Evolutionary conservation across 2,329 filamentous ascomycete genomes (phyloP), one percentile per base, ranked within the genome.

Genomic region (Trichophyton simii): DNA sequence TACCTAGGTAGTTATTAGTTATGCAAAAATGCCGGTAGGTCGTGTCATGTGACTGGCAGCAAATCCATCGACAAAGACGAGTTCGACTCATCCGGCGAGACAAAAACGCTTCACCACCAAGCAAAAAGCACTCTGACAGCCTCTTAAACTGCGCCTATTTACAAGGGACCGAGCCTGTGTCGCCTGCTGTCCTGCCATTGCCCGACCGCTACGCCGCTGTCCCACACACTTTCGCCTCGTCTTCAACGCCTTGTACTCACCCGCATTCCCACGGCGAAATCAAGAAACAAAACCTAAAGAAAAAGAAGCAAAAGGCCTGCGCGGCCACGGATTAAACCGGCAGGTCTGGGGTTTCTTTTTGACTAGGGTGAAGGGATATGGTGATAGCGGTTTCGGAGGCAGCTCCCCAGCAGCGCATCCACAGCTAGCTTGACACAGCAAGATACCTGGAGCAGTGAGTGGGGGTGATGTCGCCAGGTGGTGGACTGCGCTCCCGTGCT

Each of bases 381-480:
- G 63, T 65, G 60, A 62, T 61, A 66, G 62, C 63, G 61, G 62
- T 63, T 64, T 65, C 62, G 65, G 63, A 64, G 61, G 48, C 18
- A 22, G 46, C 46, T 38, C 11, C 9, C 34, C 46, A 28, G 46
- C 46, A 52, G n/a, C 22, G 46, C 46, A 22, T 25, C 46, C 46
- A 34, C 50, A 31, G 50, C 50, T n/a, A 31, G 41, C 8, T 44
- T 44, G n/a, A n/a, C 15, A 18, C 6, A 44, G n/a, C 41, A n/a
- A 34, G 34, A 13, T 38, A 38, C 34, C 50, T 28, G 13, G 50
- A 28, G 50, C 22, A 13, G 34, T 13, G 50, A 54, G 50, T 34
- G 50, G 50, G 50, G 50, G 50, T 54, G 11, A 54, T 54, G 50
- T 34, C 50, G 22, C 50, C 50, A 54, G 50, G 13, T 25, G 50